Conservation (phyloP, 108 stramenopile species). For the Cylindrotheca fusiformis region DNA sequence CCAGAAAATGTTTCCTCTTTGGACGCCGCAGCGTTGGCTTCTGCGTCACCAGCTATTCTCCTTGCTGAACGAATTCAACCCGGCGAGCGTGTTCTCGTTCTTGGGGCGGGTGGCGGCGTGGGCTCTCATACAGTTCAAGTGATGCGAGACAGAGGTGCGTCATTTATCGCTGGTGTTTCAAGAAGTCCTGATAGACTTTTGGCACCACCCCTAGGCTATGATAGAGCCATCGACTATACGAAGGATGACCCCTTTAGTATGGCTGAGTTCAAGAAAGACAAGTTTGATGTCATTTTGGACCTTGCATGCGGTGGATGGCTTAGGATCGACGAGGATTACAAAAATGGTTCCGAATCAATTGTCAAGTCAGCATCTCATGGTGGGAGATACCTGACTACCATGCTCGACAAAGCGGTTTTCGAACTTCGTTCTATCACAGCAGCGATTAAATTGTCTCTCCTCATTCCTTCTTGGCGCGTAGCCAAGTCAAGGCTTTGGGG, state of each 20-base stretch:
- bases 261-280: slow-evolving; percentile 41
- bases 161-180: slow-evolving; percentile 47
- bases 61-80: slow-evolving; percentile 40
- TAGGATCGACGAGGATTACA: slow-evolving; percentile 11
- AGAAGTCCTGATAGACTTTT: slow-evolving; percentile 35
- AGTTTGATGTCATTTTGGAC: slow-evolving; percentile 71
- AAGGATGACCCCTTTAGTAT: slow-evolving; percentile 37
- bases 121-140: slow-evolving; percentile 54
- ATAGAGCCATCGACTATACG: slow-evolving; percentile 51
- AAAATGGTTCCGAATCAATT: slow-evolving; percentile 20
- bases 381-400: slow-evolving; percentile 52
- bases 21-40: slow-evolving; percentile 53
- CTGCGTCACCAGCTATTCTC: slow-evolving; percentile 37
- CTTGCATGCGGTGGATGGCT: slow-evolving; percentile 60
- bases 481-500: slow-evolving; percentile 39
- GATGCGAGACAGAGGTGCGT: slow-evolving; percentile 34
- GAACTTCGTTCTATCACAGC: slow-evolving; percentile 32
- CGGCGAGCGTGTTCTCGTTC: slow-evolving; percentile 53
- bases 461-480: slow-evolving; percentile 48
- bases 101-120: slow-evolving; percentile 65
- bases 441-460: slow-evolving; percentile 38
- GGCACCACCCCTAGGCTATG: slow-evolving; percentile 40
- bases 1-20: slow-evolving; percentile 35
- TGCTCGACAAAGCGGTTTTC: slow-evolving; percentile 46
- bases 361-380: slow-evolving; percentile 48